Conservation (phyloP, 768 basidiomycete genomes). For the Rhizopogon sp. region DNA sequence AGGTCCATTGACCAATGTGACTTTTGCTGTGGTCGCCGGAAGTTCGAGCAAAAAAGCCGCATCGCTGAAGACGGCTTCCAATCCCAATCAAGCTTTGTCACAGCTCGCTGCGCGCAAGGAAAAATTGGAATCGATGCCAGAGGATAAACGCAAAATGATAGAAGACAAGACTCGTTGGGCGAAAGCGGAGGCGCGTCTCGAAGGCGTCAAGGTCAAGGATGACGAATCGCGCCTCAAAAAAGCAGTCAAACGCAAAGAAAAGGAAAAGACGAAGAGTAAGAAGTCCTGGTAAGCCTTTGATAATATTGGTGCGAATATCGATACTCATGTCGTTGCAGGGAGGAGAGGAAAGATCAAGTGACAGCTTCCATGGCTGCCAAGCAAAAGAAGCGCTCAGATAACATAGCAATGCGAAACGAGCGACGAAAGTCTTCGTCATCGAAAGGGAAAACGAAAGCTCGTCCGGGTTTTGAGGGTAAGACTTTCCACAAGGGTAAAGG, state of each 20-base stretch:
- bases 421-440: conserved; percentile 44
- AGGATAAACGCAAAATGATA: conserved; percentile 75
- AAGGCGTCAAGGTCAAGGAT: conserved; percentile 61
- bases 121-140: conserved; percentile 70
- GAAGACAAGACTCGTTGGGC: conserved; percentile 87
- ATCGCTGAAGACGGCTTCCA: conserved; percentile 60
- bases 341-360: conserved; percentile 79
- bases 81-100: conserved; percentile 81
- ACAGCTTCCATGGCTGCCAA: conserved; percentile 62
- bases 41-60: conserved; percentile 42
- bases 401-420: conserved; percentile 84
- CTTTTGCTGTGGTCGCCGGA: conserved; percentile 63
- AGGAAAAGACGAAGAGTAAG: conserved; percentile 67
- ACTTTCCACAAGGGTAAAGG: conserved; percentile 57
- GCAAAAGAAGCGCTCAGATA: conserved; percentile 89
- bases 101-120: conserved; percentile 76
- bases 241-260: conserved; percentile 78
- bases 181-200: conserved; percentile 82
- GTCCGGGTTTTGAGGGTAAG: conserved; percentile 89
- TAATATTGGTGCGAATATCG: not conserved
- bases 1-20: conserved; percentile 52
- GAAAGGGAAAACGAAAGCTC: conserved; percentile 50
- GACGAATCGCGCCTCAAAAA: conserved; percentile 85
- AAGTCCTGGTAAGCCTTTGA: conserved; percentile 67
- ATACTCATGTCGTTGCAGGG: conserved; percentile 44